Evolutionary conservation across 129 eudicot species (phyloP), one percentile per base, ranked within the genome.

Genomic region (Lactuca saligna): DNA sequence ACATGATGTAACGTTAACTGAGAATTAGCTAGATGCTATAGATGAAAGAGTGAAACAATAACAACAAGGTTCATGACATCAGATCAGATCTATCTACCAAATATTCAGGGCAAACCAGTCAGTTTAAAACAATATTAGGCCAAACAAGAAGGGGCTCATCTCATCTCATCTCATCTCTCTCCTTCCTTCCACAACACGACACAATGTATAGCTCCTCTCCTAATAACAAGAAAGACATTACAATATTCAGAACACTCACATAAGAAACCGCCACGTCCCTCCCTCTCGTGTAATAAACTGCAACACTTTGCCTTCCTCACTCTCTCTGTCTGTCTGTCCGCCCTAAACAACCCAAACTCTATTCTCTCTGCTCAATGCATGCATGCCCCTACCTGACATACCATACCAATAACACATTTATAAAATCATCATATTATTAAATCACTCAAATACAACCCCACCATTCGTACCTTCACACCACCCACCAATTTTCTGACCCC

Each of bases 131-230:
- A 74, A 65, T 31, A 6, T 54, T 58, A 66, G 74, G 79, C 74
- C 79, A 75, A 67, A 72, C 61, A 75, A 75, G 68, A 75, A 67
- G 61, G 54, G 60, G 68, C 61, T 42, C 80, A 75, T 66, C 58
- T 25, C 29, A 0, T 25, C 29, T 25, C 29, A 75, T 66, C 58
- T 25, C 29, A 0, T 25, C 29, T 25, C 29, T n/a, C n/a, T n/a
- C 1, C 29, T 25, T 2, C 29, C 1, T 25, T 49, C 73, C 13
- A 35, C 38, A 35, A 35, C 38, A 35, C 38, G 4, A 35, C 29
- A 44, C 66, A 14, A 68, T 38, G 37, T 29, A 57, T 10, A 10
- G 31, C 76, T 12, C 29, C 29, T 25, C 29, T 25, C 29, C 29
- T 25, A 25, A 25, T 25, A 25, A 25, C 29, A 25, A 25, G 29